phyloP scores from a whole-genome alignment of 2,329 filamentous ascomycete species.

The Laburnicola sp. region DNA sequence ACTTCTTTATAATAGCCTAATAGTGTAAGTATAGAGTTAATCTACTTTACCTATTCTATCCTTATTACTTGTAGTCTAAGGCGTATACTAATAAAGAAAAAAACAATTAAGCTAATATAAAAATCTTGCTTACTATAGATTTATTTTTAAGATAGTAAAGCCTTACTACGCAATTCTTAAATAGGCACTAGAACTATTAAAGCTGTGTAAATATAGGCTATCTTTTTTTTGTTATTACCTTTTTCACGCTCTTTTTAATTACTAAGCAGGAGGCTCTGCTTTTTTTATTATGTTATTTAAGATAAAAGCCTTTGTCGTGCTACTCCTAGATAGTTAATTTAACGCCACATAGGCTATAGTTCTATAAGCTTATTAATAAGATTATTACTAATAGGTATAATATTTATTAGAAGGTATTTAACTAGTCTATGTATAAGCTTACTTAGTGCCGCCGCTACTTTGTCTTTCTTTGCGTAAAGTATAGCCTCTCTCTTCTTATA shows the following conservation, averaged over 20 bases:
- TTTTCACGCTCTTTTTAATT: too few species aligned
- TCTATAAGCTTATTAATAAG: slow-evolving; percentile 19
- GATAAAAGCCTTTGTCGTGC: too few species aligned
- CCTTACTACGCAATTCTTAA: slow-evolving; percentile 24
- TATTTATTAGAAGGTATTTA: slow-evolving; percentile 23
- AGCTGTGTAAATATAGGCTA: neutral
- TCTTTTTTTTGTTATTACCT: too few species aligned
- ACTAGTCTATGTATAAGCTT: slow-evolving; percentile 27
- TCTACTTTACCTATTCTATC: slow-evolving; percentile 21
- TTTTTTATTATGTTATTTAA: too few species aligned
- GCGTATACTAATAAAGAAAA: slow-evolving; percentile 19
- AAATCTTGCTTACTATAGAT: slow-evolving; percentile 23
- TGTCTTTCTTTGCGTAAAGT: slow-evolving; percentile 28
- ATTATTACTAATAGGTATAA: slow-evolving; percentile 27
- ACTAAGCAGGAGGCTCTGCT: too few species aligned
- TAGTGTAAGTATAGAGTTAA: slow-evolving; percentile 10
- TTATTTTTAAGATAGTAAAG: slow-evolving; percentile 19
- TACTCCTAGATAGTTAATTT: too few species aligned
- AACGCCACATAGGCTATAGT: slow-evolving; percentile 15
- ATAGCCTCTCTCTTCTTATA: slow-evolving; percentile 29
- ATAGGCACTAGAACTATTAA: slow-evolving; percentile 20
- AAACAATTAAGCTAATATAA: slow-evolving; percentile 27
- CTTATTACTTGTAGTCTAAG: slow-evolving; percentile 20
- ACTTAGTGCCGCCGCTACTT: slow-evolving; percentile 31
- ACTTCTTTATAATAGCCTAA: slow-evolving; percentile 14